Base-by-base conservation (phyloP, 306 rosid genomes). In the Rosa persica region DNA sequence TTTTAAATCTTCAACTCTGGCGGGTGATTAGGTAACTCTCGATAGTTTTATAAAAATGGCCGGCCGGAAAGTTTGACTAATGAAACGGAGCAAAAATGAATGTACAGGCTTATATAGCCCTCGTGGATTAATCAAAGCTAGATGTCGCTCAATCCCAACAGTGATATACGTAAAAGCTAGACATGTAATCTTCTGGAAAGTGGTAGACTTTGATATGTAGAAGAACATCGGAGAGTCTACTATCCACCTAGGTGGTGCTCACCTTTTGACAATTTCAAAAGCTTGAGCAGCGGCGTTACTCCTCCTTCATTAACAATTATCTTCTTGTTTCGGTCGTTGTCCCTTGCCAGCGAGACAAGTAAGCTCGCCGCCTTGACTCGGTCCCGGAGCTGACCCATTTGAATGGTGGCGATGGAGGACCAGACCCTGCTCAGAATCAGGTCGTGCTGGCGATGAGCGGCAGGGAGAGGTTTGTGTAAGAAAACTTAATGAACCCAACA, bases 371-470 rank as follows among this genome's bases (percentile, higher is more conserved):
- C 94, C 0, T 94, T 97, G 34, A 86, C 86, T 0, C 95, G 92
- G 30, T 89, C 91, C 68, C 70, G 90, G 23, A 88, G 79, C 76
- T 86, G 89, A 38, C 98, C 97, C 90, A 92, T 82, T 67, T 92
- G 98, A 19, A 92, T 83, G 1, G 93, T 81, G 38, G 93, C 86
- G 30, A 80, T 87, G 72, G 25, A 73, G 44, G 92, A 84, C 98
- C 98, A 92, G 2, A 94, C 96, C 93, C 96, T 90, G 0, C 97
- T 90, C 6, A 94, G 83, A 9, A 89, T 94, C 0, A 96, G 97
- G 80, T 92, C 94, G 68, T 90, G 73, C 92, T 89, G 12, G 93
- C 94, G 19, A 94, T 94, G 3, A 93, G 96, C 0, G 97, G 94
- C 3, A 94, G 85, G 0, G 94, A 83, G 8, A 94, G 73, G 46